phyloP scores from a whole-genome alignment of 164 flowering plant genomes.

The Tetrastigma voinierianum region DNA sequence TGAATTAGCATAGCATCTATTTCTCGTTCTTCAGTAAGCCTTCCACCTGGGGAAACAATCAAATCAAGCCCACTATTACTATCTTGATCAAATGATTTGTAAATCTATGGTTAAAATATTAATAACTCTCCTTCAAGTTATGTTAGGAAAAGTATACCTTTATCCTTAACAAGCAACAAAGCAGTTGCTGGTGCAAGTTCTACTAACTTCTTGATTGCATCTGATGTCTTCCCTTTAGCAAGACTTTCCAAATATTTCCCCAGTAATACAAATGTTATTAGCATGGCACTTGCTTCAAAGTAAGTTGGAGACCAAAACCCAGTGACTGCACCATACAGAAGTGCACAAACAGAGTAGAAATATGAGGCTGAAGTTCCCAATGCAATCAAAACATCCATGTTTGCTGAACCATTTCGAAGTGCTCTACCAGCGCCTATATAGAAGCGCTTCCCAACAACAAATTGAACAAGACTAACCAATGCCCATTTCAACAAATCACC shows the following conservation, averaged over 20 bases:
- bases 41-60: slow-evolving; percentile 56
- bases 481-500: slow-evolving; percentile 96
- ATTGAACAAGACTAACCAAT: slow-evolving; percentile 81
- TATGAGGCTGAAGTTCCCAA: slow-evolving; percentile 96
- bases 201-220: slow-evolving; percentile 92
- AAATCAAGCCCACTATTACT: neutral
- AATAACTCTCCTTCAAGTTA: neutral
- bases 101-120: neutral
- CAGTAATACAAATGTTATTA: slow-evolving; percentile 90
- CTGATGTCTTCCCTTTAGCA: slow-evolving; percentile 98
- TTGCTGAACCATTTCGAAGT: slow-evolving; percentile 82
- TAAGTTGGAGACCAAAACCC: slow-evolving; percentile 96
- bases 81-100: neutral
- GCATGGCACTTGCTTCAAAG: slow-evolving; percentile 98
- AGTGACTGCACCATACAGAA: slow-evolving; percentile 88
- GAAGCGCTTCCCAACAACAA: slow-evolving; percentile 92
- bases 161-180: slow-evolving; percentile 63
- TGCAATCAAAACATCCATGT: slow-evolving; percentile 99
- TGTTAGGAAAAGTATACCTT: slow-evolving; percentile 40
- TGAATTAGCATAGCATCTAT: slow-evolving; percentile 90
- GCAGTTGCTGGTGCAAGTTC: slow-evolving; percentile 97
- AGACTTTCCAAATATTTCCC: slow-evolving; percentile 95
- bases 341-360: slow-evolving; percentile 88
- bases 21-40: slow-evolving; percentile 63
- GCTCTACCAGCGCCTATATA: slow-evolving; percentile 92